Conservation (phyloP, 2,329 filamentous ascomycete genomes). For the Aspergillus fructus region DNA sequence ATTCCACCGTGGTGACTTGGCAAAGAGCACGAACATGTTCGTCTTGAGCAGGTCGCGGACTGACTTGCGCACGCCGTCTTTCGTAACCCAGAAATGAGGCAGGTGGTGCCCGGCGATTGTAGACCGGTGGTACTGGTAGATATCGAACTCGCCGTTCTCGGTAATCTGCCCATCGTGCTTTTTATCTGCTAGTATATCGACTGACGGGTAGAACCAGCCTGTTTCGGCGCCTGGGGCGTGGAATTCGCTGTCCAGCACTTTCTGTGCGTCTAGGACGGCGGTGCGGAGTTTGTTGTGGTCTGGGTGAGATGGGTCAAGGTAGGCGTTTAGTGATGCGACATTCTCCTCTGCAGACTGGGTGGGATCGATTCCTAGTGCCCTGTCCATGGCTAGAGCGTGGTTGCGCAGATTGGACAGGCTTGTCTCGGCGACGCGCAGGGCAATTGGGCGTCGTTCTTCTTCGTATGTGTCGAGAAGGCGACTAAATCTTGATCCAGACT, state of each 20-base stretch:
- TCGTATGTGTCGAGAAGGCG: not conserved
- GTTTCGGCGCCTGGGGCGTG: not conserved
- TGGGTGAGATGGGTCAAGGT: not conserved
- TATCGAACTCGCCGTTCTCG: not conserved
- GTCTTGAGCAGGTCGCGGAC: not conserved
- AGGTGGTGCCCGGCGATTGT: not conserved
- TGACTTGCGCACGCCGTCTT: not conserved
- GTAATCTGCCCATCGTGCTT: not conserved
- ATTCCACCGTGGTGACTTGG: not conserved
- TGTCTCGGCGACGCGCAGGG: not conserved
- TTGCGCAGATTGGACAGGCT: not conserved
- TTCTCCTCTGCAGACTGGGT: not conserved
- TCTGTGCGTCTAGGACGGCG: not conserved
- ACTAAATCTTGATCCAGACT: not conserved
- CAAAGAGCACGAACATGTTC: not conserved
- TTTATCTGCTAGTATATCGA: not conserved
- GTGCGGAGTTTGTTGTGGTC: not conserved
- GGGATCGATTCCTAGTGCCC: not conserved
- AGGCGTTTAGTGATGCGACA: not conserved
- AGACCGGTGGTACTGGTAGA: not conserved
- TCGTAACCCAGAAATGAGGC: not conserved
- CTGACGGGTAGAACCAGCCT: not conserved
- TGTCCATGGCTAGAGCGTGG: not conserved
- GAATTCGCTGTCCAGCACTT: not conserved
- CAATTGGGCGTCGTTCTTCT: not conserved